phyloP scores from a whole-genome alignment of 2,329 filamentous ascomycete genomes.

The Colletotrichum sp. region DNA sequence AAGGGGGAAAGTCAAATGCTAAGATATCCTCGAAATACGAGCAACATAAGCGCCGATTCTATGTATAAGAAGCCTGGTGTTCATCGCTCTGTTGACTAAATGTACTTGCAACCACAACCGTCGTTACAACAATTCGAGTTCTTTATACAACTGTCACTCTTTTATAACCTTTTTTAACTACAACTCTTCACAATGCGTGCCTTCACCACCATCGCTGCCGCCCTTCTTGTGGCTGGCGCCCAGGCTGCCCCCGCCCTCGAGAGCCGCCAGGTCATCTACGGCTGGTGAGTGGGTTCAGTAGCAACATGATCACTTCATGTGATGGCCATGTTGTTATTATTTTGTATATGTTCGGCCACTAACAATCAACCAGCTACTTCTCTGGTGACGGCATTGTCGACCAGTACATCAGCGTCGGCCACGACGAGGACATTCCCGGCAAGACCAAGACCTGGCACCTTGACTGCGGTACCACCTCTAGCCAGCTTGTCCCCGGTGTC shows the following conservation, averaged over 20 bases:
- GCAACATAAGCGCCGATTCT: background rate
- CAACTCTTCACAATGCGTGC: background rate
- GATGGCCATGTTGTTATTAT: background rate
- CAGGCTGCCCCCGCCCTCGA: slow-evolving; percentile 1
- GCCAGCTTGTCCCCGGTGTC: slow-evolving; percentile 4
- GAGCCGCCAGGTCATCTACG: slow-evolving; percentile 1
- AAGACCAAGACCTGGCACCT: background rate
- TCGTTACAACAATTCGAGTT: background rate
- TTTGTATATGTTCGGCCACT: background rate
- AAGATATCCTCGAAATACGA: background rate
- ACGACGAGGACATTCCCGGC: background rate
- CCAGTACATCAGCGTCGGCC: background rate
- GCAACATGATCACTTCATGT: background rate
- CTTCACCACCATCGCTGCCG: background rate
- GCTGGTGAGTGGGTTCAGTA: background rate
- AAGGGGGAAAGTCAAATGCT: background rate
- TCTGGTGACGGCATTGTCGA: background rate
- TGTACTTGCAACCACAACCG: background rate
- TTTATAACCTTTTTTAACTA: background rate
- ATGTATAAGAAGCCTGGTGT: background rate
- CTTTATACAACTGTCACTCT: background rate
- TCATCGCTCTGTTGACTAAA: fast-evolving
- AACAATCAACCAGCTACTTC: background rate
- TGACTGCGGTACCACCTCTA: slow-evolving; percentile 4
- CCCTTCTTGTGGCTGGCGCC: background rate